A percentile compares a stretch with the other conserved stretches of the same genome.
Evolutionary conservation across 148 eudicot species (phyloP).

Genomic region (Silene uniflora): DNA sequence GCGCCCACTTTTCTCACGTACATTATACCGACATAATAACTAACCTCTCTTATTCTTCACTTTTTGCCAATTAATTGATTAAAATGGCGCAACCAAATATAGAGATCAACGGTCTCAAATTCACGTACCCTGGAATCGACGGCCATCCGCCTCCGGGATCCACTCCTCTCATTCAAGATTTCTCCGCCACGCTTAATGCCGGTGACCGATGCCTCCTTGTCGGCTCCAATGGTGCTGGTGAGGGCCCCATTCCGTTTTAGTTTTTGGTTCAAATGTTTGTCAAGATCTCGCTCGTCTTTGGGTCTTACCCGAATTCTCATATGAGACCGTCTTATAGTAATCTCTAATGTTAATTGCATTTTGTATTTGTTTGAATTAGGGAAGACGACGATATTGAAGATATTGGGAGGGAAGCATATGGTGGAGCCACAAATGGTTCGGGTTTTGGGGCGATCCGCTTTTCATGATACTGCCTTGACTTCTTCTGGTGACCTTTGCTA

Average conservation of each 20-base stretch:
- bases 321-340: no score
- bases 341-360: not conserved
- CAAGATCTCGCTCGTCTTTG: no score
- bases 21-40: constrained; percentile 14
- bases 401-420: constrained; percentile 96
- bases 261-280: no score
- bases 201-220: constrained; percentile 85
- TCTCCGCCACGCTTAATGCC: constrained; percentile 51
- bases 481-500: constrained; percentile 81
- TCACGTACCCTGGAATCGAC: constrained; percentile 98
- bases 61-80: constrained; percentile 23
- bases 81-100: constrained; percentile 30
- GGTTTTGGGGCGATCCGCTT: constrained; percentile 88
- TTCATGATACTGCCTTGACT: constrained; percentile 83
- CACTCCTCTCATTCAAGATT: constrained; percentile 61
- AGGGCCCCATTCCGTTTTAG: no score
- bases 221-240: constrained; percentile 93
- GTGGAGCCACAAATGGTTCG: constrained; percentile 87
- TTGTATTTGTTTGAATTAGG: constrained; percentile 33
- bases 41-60: not conserved
- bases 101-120: constrained; percentile 61
- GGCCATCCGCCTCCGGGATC: constrained; percentile 97
- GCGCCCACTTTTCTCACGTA: constrained; percentile 21
- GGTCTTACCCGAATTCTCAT: not conserved
- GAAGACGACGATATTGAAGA: constrained; percentile 87